Base-by-base conservation (phyloP, 2,329 filamentous ascomycete genomes). In the Aspergillus fijiensis region DNA sequence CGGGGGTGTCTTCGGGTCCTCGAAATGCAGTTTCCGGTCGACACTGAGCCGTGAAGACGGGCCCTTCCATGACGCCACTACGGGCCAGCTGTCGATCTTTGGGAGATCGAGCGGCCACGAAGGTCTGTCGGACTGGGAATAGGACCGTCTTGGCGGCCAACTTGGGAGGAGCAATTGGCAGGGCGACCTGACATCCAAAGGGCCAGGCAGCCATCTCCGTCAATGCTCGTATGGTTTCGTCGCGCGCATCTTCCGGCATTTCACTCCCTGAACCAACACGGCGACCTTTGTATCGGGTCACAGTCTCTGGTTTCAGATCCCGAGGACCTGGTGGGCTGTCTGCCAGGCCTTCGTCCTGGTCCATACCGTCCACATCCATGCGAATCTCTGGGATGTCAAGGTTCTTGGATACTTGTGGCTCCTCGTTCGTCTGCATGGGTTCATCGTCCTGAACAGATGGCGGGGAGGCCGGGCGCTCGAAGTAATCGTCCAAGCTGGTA, bases 201-300 rank as follows among this genome's bases (percentile, higher is more conserved):
- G 82, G 78, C 81, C 84, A 87, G 19, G 80, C 79, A 11, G 82
- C 77, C 66, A 84, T 82, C 70, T 88, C 85, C 11, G 87, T 72
- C 62, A 88, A 82, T 14, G 80, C 78, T 52, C 80, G 78, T 45
- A 87, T 75, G 31, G 81, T 81, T 21, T 87, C 83, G 25, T 82
- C 78, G 31, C 85, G 84, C 62, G 83, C 81, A 27, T 80, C 78
- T 52, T 84, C 82, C 16, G 85, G 85, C 83, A 87, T 87, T 50
- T 85, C 81, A 31, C 76, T 69, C 19, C 85, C 85, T 39, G 82
- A 80, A 9, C 80, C 81, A n/a, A 82, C 81, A 25, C 86, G 84
- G 49, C 83, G 81, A 31, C 86, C 86, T 49, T 81, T 84, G 71
- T 88, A 88, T 59, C 74, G 71, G 2, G 50, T 61, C 27, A 74